Evolutionary conservation across 2,329 filamentous ascomycete species (phyloP), one percentile per base, ranked within the genome.

Genomic region (Chrysoporthe deuterocubensis): DNA sequence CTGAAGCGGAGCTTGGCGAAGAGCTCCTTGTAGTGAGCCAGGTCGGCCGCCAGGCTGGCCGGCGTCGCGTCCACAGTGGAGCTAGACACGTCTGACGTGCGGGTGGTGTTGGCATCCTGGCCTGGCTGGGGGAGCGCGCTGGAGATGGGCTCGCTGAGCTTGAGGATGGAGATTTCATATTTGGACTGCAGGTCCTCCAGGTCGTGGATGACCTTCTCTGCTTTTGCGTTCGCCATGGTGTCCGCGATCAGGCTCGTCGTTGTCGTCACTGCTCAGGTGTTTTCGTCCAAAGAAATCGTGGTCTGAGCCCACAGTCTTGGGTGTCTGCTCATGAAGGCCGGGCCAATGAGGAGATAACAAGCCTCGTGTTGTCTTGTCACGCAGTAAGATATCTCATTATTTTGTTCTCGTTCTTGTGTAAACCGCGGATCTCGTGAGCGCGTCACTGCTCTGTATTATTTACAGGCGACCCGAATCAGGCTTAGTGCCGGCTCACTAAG

Each of bases 1-100:
- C 92, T 96, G 83, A 98, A 98, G 73, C 95, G 93, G 50, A 98
- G 86, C 81, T 99, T 98, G 54, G 93, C 91, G 80, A 98, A 99
- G 26, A 98, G 87, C 80, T 97, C 94, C 81, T 92, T 93, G 82
- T 98, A 97, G 79, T 98, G 94, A 42, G 86, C 84, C 40, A 98
- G 84, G 78, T 98, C 95, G 40, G 92, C 92, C 71, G 92, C 89
- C 8, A 98, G 84, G 21, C 90, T 90, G 18, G 91, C 87, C 0
- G 94, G 93, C 11, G 90, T 92, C 69, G 86, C 88, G 72, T 90
- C 89, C 70, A 89, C 84, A 34, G 86, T 84, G 69, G 87, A 81
- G 71, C 84, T 85, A 44, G 92, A 93, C 59, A 89, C 88, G 78
- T 96, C 92, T 4, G 93, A 96, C 43, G 84, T 89, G 71, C 91